Evolutionary conservation across 441 rosid genomes (phyloP).

Genomic region (Pelargonium australe): DNA sequence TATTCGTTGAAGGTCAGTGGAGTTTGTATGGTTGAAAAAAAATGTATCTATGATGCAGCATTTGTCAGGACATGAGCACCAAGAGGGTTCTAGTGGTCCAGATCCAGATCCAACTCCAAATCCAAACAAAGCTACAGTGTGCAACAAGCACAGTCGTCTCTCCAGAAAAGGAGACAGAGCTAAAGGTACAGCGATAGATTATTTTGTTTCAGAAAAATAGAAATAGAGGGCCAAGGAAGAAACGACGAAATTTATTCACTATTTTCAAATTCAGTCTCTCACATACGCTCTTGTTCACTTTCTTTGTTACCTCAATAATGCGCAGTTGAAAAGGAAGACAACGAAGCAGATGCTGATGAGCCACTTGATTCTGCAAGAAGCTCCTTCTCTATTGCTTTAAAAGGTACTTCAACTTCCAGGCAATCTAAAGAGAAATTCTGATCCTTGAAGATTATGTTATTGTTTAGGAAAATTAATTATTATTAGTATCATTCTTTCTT

Average conservation of each 20-base stretch:
- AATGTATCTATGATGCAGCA: conserved; percentile 31
- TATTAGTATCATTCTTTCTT: neutral
- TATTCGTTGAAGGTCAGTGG: too few species aligned
- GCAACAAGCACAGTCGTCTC: conserved; percentile 42
- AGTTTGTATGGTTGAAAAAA: neutral
- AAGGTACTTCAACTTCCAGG: conserved; percentile 41
- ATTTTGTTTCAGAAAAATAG: conserved; percentile 7
- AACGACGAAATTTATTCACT: conserved; percentile 17
- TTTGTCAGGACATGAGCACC: conserved; percentile 55
- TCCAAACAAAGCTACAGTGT: conserved; percentile 27
- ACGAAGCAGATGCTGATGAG: conserved; percentile 34
- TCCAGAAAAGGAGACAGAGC: conserved; percentile 50
- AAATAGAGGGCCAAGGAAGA: conserved; percentile 14
- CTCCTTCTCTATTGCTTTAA: conserved; percentile 78
- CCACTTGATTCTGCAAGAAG: conserved; percentile 71
- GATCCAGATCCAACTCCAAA: conserved; percentile 63
- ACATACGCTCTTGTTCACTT: conserved; percentile 10
- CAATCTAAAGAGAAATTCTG: neutral
- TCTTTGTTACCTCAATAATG: conserved; percentile 22
- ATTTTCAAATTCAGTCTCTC: conserved; percentile 24
- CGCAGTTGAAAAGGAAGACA: conserved; percentile 51
- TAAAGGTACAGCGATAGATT: conserved; percentile 43
- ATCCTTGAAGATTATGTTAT: neutral
- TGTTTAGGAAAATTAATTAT: neutral
- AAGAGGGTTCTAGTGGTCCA: conserved; percentile 50